phyloP scores from a whole-genome alignment of 1,139 yeast genomes.

The Protomyces arabidopsidicola region DNA sequence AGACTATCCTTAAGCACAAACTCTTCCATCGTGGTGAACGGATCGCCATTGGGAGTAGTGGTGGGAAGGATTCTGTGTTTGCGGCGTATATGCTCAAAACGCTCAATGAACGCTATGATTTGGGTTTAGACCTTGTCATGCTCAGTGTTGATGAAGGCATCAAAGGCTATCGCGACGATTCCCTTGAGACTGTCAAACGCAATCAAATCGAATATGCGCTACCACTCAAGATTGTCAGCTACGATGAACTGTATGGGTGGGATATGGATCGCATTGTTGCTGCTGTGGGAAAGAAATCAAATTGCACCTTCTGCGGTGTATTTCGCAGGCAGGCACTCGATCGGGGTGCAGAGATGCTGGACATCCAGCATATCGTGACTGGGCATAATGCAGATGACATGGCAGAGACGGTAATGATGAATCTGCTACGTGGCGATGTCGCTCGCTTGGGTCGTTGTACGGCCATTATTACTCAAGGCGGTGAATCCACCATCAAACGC shows the following conservation, averaged over 20 bases:
- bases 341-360: slow-evolving; percentile 87
- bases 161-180: slow-evolving; percentile 93
- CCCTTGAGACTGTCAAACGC: slow-evolving; percentile 91
- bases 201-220: slow-evolving; percentile 82
- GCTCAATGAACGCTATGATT: slow-evolving; percentile 78
- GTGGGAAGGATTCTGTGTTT: slow-evolving; percentile 97
- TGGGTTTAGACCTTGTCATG: slow-evolving; percentile 76
- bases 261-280: slow-evolving; percentile 97
- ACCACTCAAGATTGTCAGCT: slow-evolving; percentile 86
- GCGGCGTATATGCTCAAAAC: slow-evolving; percentile 82
- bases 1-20: slow-evolving; percentile 67
- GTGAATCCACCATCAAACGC: slow-evolving; percentile 56
- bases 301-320: slow-evolving; percentile 98
- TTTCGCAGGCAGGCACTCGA: slow-evolving; percentile 93
- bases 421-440: slow-evolving; percentile 84
- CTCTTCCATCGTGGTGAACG: slow-evolving; percentile 75
- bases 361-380: slow-evolving; percentile 85
- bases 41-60: slow-evolving; percentile 97
- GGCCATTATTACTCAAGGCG: slow-evolving; percentile 69
- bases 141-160: slow-evolving; percentile 95
- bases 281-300: slow-evolving; percentile 87
- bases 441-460: slow-evolving; percentile 91
- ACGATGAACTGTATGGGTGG: slow-evolving; percentile 85
- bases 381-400: slow-evolving; percentile 99
- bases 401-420: slow-evolving; percentile 98